A percentile compares a stretch with the other conserved stretches of the same genome.
Evolutionary conservation across 495 filamentous ascomycete species (phyloP).

Genomic region (Xylaria longipes): DNA sequence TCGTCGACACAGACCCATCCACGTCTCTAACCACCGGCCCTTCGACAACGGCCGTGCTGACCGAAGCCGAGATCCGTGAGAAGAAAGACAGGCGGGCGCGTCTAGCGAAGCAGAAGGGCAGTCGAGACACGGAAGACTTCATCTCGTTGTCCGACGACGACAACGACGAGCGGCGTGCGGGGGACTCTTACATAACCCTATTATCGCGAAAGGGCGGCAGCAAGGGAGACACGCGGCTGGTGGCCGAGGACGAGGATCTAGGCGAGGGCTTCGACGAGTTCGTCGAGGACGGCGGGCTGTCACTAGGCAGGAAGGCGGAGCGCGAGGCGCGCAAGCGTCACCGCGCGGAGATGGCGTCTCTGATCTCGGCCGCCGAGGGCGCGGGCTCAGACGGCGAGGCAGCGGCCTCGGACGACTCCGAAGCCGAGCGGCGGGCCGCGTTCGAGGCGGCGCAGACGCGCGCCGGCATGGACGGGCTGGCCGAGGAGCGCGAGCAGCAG

Average conservation of each 20-base stretch:
- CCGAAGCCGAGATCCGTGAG: slow-evolving; percentile 86
- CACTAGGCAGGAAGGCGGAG: slow-evolving; percentile 81
- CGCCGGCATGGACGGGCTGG: slow-evolving; percentile 75
- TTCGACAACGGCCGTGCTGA: slow-evolving; percentile 65
- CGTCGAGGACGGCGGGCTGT: slow-evolving; percentile 80
- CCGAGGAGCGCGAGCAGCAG: slow-evolving; percentile 45
- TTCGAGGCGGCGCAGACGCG: slow-evolving; percentile 90
- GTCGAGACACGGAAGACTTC: slow-evolving; percentile 64
- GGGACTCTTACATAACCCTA: slow-evolving; percentile 50
- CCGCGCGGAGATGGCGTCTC: slow-evolving; percentile 77
- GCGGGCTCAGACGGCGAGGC: slow-evolving; percentile 51
- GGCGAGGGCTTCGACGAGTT: slow-evolving; percentile 94
- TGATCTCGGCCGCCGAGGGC: slow-evolving; percentile 82
- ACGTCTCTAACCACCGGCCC: slow-evolving; percentile 19
- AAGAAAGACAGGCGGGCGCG: slow-evolving; percentile 88
- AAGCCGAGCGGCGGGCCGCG: slow-evolving; percentile 78
- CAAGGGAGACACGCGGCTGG: slow-evolving; percentile 67
- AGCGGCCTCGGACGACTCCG: slow-evolving; percentile 71
- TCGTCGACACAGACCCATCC: slow-evolving; percentile 61
- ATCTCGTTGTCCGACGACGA: slow-evolving; percentile 73
- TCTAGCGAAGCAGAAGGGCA: slow-evolving; percentile 66
- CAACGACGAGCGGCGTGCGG: slow-evolving; percentile 52
- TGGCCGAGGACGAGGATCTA: slow-evolving; percentile 90
- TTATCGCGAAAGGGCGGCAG: slow-evolving; percentile 45
- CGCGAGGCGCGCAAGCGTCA: slow-evolving; percentile 71